Base-by-base conservation (phyloP, 495 filamentous ascomycete genomes). In the Podospora appendiculata region DNA sequence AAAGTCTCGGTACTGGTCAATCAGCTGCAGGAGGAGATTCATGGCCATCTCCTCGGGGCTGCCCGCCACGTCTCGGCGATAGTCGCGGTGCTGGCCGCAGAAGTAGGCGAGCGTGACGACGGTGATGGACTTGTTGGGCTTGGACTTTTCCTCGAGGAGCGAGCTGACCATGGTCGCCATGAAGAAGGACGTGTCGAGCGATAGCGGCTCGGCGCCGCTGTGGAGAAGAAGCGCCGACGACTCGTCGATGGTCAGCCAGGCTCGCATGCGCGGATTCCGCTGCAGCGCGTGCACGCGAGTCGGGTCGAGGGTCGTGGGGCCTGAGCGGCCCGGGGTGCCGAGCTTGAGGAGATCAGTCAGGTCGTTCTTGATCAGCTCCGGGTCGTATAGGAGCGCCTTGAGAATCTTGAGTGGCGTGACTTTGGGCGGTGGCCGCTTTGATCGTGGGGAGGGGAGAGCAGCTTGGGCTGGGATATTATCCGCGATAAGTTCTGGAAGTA, bases 191-290 rank as follows among this genome's bases (percentile, higher is more conserved):
- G 40, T 50, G 33, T 48, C 45, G 16, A 18, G 25, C 12, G 32
- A 33, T 18, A n/a, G 34, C 18, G 33, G 16, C 1, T 25, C 45
- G 13, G 52, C 3, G 3, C 45, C 19, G 5, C 52, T 48, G 41
- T 59, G 42, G 7, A 59, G 47, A 35, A 59, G 47, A 3, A 59
- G 44, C 17, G 50, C 2, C 10, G 57, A 55, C 11, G 52, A 32
- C 17, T 53, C 32, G 44, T 52, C 50, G 33, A 59, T 18, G 4
- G 35, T 43, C 11, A 59, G 48, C 57, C 57, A 59, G 10, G 57
- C 52, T 8, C 45, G 44, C 2, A 59, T 8, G 4, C 57, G 52
- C 12, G 52, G 32, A 13, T 55, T 55, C 9, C 6, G 9, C 41
- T 47, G 52, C 4, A 59, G 19, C 5, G 43, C 39, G 6, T 8